phyloP scores from a whole-genome alignment of 768 basidiomycete species.

The Tephrocybe sp. region DNA sequence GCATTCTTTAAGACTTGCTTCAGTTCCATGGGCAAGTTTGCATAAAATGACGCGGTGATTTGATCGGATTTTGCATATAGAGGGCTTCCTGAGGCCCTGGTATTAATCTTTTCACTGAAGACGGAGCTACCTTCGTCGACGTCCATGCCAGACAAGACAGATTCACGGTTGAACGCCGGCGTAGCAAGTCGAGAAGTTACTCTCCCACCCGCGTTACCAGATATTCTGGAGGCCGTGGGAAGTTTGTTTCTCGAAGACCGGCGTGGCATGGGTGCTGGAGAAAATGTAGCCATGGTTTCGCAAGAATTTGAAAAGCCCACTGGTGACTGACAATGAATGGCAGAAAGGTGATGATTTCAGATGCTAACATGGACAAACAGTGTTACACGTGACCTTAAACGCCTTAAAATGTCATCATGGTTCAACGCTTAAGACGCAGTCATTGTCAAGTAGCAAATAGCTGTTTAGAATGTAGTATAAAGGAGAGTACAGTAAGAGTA shows the following conservation, averaged over 20 bases:
- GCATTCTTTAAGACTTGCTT: slow-evolving; percentile 68
- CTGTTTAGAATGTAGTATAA: no score
- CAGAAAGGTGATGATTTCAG: neutral
- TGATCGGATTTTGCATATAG: slow-evolving; percentile 75
- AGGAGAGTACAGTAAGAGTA: slow-evolving; percentile 16
- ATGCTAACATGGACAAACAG: slow-evolving; percentile 11
- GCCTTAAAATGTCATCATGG: no score
- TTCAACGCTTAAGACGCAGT: no score
- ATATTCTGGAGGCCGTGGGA: slow-evolving; percentile 24
- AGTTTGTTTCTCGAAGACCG: slow-evolving; percentile 41
- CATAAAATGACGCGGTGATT: slow-evolving; percentile 63
- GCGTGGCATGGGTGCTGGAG: slow-evolving; percentile 57
- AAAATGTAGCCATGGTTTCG: slow-evolving; percentile 60
- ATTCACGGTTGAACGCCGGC: slow-evolving; percentile 32
- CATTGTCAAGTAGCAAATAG: no score
- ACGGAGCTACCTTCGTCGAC: slow-evolving; percentile 52
- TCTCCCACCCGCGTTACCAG: slow-evolving; percentile 23
- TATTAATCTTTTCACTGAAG: slow-evolving; percentile 32
- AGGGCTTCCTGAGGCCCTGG: slow-evolving; percentile 36
- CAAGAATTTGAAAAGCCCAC: no score
- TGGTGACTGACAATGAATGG: no score
- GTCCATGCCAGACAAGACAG: slow-evolving; percentile 60
- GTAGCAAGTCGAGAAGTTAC: slow-evolving; percentile 42
- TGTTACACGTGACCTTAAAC: neutral
- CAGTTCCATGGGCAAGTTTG: slow-evolving; percentile 69